Evolutionary conservation across 2,329 filamentous ascomycete species (phyloP).

Genomic region (Thielaviopsis euricoi): DNA sequence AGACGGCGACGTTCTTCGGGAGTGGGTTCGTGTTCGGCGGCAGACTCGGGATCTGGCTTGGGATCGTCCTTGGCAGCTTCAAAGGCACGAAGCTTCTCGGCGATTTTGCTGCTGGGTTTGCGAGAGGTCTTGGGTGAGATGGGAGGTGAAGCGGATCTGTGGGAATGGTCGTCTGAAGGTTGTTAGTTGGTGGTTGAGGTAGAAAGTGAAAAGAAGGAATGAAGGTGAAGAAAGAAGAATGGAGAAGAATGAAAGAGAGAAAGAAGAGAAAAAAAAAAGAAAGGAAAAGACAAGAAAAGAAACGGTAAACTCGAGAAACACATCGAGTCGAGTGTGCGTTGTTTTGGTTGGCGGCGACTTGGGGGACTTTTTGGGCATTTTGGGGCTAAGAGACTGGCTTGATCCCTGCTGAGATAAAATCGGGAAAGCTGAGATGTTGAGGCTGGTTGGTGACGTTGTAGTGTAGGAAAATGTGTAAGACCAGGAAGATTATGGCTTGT

Average conservation of each 20-base stretch:
- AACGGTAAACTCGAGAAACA: neutral
- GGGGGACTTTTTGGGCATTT: neutral
- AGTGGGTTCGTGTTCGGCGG: constrained; percentile 2
- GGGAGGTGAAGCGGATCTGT: constrained; percentile 3
- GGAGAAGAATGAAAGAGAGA: neutral
- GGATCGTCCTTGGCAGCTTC: constrained; percentile 25
- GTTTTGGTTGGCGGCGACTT: neutral
- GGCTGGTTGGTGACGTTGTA: no score
- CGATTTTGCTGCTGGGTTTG: constrained; percentile 28
- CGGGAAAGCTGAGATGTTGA: no score
- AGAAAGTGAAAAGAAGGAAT: neutral
- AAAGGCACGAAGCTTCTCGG: constrained; percentile 40
- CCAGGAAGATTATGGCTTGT: no score
- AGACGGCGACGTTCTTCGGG: constrained; percentile 10
- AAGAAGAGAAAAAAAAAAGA: neutral
- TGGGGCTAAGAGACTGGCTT: neutral
- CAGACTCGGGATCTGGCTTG: neutral
- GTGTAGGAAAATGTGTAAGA: no score
- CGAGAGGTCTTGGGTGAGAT: constrained; percentile 1
- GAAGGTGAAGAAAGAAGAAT: no score
- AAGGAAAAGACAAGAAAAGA: neutral
- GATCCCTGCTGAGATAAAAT: neutral
- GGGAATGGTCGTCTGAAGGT: constrained; percentile 3
- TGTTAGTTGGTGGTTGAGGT: neutral
- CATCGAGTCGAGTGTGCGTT: constrained; percentile 4